These are phyloP conservation scores for Pseudisothecium myosuroides DNA, from an alignment of 225 moss, liverwort and hornwort species.

Conservation along the genomic window DNA sequence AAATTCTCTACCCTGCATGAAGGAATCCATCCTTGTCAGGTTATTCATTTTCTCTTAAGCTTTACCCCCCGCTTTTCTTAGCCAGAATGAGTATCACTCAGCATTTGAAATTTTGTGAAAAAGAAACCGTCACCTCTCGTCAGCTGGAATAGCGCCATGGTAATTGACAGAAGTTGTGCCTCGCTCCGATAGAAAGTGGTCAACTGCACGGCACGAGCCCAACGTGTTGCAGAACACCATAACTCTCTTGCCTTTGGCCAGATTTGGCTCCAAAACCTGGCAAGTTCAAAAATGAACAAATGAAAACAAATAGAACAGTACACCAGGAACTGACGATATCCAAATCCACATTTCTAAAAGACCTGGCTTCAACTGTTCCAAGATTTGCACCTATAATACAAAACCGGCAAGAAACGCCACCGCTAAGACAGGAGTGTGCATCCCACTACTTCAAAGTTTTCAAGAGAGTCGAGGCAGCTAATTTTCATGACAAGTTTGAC, in stretches of 20 bases:
- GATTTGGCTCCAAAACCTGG: conserved; percentile 91
- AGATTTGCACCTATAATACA: not conserved
- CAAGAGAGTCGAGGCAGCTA: not conserved
- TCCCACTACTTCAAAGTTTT: not conserved
- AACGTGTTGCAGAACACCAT: conserved; percentile 99
- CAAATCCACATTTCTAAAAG: not conserved
- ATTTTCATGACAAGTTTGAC: not conserved
- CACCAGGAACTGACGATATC: not conserved
- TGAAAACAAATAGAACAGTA: not conserved
- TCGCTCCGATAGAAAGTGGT: conserved; percentile 72
- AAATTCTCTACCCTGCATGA: conserved; percentile 81
- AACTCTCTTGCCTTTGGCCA: conserved; percentile 75
- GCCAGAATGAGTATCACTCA: not conserved
- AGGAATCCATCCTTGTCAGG: not conserved
- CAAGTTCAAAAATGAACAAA: not conserved
- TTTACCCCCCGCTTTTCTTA: not conserved
- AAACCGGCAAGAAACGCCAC: not conserved
- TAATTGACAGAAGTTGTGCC: conserved; percentile 84
- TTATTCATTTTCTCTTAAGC: not conserved
- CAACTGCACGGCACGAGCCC: conserved; percentile 92
- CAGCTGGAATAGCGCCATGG: conserved; percentile 96
- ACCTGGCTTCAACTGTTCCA: not conserved
- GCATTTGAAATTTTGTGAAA: not conserved
- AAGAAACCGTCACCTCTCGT: conserved; percentile 52
- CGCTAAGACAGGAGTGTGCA: not conserved